Evolutionary conservation across 2,329 filamentous ascomycete species (phyloP).

Genomic region (Gnomoniopsis sp.): DNA sequence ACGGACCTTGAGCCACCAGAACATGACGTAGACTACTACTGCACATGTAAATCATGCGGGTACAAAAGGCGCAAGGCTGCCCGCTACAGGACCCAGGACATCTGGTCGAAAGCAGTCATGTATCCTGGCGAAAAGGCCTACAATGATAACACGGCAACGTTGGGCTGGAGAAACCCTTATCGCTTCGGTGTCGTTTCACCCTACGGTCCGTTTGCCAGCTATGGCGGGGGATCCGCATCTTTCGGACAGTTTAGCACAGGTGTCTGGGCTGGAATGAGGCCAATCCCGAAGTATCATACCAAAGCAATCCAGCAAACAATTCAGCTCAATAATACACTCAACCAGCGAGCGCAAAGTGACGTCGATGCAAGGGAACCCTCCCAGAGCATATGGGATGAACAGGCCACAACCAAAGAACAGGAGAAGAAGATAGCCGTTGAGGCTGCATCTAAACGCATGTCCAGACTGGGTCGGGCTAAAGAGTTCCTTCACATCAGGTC

Average conservation of each 20-base stretch:
- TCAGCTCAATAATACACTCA: not conserved
- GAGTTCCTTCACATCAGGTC: constrained; percentile 37
- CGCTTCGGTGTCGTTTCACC: not conserved
- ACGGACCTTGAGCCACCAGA: constrained; percentile 41
- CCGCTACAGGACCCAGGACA: constrained; percentile 35
- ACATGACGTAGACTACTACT: constrained; percentile 37
- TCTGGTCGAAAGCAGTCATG: constrained; percentile 43
- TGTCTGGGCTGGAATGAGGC: not conserved
- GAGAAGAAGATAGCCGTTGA: not conserved
- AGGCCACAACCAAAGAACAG: not conserved
- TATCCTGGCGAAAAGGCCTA: constrained; percentile 39
- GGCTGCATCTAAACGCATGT: not conserved
- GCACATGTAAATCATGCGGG: constrained; percentile 36
- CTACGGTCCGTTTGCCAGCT: not conserved
- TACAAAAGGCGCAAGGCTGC: constrained; percentile 33
- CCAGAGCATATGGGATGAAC: not conserved
- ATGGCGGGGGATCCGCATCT: not conserved
- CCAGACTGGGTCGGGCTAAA: constrained; percentile 23
- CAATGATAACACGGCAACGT: constrained; percentile 24
- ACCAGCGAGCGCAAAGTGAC: constrained; percentile 16
- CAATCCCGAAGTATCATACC: not conserved
- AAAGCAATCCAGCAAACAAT: not conserved
- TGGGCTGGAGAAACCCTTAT: not conserved
- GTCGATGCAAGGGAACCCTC: not conserved
- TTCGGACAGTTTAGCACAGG: not conserved